Evolutionary conservation across 371 early-diverging fungal species (phyloP), one percentile per base, ranked within the genome.

Genomic region (Batkoa obscura): DNA sequence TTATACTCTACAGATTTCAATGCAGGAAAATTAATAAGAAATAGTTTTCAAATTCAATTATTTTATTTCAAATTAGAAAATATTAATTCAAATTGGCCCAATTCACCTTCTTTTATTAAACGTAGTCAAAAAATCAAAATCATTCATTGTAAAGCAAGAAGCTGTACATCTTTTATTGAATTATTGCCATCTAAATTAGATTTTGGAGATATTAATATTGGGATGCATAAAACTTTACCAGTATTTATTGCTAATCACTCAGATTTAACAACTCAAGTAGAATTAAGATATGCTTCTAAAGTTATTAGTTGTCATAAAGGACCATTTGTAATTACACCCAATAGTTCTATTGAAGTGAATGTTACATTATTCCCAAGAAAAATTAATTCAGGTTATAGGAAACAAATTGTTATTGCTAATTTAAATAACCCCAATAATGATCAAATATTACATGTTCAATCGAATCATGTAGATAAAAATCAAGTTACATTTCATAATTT

Each of bases 321-420:
- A 17, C 85, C 88, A 51, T 74, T 94, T 17, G 64, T 72, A 6
- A 89, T 97, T 35, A 84, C 84, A 8, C 89, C 96, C 15, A 76
- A 78, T 52, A 81, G 83, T 38, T 73, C 83, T n/a, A 74, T 81
- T 10, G 83, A 86, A 43, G 76, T 92, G 34, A 90, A 88, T 59
- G 68, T 97, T 17, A 94, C 94, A 63, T 81, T 96, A 45, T 94
- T 90, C 64, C 98, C 98, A 1, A 83, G 96, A n/a, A 94, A 94
- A 65, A 84, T 93, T 35, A 97, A 97, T 60, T 88, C 94, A 1
- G 90, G 93, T 48, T 97, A 97, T 65, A 79, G 91, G 59, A 96
- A 95, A 64, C 92, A 97, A 65, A 80, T 97, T 17, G 90, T 90
- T 0, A 75, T 96, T 13, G 84, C 86, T 58, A 97, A 97, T 63